A percentile compares a stretch with the other conserved stretches of the same genome.
These are phyloP conservation scores for Lithospermum erythrorhizon DNA, from an alignment of 257 asterid species.

Conservation along the genomic window DNA sequence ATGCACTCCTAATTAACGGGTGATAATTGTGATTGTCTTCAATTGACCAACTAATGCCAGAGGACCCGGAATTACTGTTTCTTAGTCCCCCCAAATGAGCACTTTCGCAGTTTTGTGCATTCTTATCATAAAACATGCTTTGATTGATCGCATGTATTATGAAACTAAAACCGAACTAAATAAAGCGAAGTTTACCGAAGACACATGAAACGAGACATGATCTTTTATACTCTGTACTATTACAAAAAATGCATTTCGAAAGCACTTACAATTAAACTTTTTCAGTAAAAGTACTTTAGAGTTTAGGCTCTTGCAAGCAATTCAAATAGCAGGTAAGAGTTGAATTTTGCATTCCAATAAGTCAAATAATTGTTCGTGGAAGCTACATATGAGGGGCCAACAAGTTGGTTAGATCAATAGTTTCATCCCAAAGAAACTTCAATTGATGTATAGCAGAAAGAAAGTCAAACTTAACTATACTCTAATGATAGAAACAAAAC, in stretches of 20 bases:
- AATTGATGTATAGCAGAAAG: not conserved
- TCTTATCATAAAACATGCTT: too few species aligned
- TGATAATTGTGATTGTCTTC: not conserved
- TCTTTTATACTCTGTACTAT: too few species aligned
- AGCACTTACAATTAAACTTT: too few species aligned
- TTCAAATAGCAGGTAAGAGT: not conserved
- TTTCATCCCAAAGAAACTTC: too few species aligned
- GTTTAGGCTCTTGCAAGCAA: not conserved
- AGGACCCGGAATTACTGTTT: not conserved
- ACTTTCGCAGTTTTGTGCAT: too few species aligned
- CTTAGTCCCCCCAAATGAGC: not conserved
- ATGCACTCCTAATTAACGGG: not conserved
- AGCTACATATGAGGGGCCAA: not conserved
- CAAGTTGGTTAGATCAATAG: too few species aligned
- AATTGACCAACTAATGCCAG: not conserved
- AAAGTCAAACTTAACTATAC: not conserved
- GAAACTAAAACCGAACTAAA: too few species aligned
- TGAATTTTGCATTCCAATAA: not conserved
- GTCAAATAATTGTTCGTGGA: not conserved
- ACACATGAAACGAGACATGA: too few species aligned
- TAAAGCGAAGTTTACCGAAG: too few species aligned
- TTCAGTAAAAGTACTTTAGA: too few species aligned
- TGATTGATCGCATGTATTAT: too few species aligned
- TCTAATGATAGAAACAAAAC: not conserved
- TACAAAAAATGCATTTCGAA: not conserved